Evolutionary conservation across 2,329 filamentous ascomycete species (phyloP).

Genomic region (Elsinoe fawcettii): DNA sequence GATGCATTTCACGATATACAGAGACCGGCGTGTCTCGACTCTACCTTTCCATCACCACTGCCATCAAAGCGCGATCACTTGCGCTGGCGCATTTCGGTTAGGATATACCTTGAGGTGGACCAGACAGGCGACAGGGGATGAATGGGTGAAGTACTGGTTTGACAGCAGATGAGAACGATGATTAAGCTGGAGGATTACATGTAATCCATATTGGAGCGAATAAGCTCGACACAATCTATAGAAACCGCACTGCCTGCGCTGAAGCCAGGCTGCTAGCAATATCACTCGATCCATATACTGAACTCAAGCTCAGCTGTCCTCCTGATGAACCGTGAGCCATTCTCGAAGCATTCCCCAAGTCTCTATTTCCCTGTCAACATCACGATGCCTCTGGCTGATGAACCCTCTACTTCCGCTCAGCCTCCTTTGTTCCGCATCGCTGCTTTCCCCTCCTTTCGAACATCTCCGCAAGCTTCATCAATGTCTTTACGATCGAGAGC

Average conservation of each 20-base stretch:
- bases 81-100: constrained; percentile 11
- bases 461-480: too few species aligned
- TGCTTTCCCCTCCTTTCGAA: too few species aligned
- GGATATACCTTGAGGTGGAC: not conserved
- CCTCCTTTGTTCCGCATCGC: too few species aligned
- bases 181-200: not conserved
- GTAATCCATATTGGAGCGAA: not conserved
- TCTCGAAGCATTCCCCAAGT: too few species aligned
- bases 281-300: not conserved
- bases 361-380: too few species aligned
- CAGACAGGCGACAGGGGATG: not conserved
- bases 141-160: not conserved
- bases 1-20: constrained; percentile 9
- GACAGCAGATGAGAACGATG: not conserved
- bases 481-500: too few species aligned
- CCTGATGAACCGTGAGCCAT: too few species aligned
- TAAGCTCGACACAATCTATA: not conserved
- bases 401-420: too few species aligned
- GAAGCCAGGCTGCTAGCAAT: not conserved
- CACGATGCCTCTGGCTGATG: too few species aligned
- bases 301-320: not conserved
- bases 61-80: constrained; percentile 7
- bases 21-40: not conserved
- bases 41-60: not conserved
- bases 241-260: not conserved